These are phyloP conservation scores for Metroxylon sagu DNA, from an alignment of 176 grass and related monocot species.

Conservation along the genomic window DNA sequence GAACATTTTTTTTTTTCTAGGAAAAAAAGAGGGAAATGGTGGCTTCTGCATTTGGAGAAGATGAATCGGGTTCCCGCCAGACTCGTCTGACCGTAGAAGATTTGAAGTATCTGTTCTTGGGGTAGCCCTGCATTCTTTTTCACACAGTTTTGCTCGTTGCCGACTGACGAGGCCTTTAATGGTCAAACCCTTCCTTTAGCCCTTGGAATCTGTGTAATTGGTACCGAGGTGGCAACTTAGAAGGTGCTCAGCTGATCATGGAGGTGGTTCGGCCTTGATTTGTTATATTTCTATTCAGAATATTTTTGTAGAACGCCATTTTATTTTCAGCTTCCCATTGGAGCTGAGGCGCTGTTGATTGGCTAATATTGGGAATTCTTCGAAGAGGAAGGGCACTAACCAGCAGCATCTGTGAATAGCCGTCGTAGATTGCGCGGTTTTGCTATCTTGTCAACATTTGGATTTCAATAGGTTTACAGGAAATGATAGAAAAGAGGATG, in stretches of 20 bases:
- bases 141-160: slow-evolving; percentile 39
- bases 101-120: slow-evolving; percentile 91
- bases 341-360: no score
- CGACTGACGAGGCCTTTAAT: no score
- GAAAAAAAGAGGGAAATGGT: slow-evolving; percentile 98
- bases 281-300: neutral
- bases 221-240: neutral
- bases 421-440: slow-evolving; percentile 10
- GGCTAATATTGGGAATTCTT: neutral
- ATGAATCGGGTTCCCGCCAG: slow-evolving; percentile 64
- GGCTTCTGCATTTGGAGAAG: slow-evolving; percentile 89
- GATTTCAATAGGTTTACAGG: slow-evolving; percentile 1
- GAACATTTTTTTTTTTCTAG: slow-evolving; percentile 11
- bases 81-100: slow-evolving; percentile 81
- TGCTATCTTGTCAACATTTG: neutral
- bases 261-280: neutral
- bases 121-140: slow-evolving; percentile 43
- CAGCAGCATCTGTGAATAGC: slow-evolving; percentile 14
- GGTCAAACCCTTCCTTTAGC: no score
- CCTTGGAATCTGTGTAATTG: no score
- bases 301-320: neutral
- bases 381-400: neutral
- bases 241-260: neutral
- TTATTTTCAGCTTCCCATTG: neutral
- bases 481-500: slow-evolving; percentile 1